These are phyloP conservation scores for Polyporus tsugae DNA, from an alignment of 1,284 basidiomycete genomes.

Conservation along the genomic window DNA sequence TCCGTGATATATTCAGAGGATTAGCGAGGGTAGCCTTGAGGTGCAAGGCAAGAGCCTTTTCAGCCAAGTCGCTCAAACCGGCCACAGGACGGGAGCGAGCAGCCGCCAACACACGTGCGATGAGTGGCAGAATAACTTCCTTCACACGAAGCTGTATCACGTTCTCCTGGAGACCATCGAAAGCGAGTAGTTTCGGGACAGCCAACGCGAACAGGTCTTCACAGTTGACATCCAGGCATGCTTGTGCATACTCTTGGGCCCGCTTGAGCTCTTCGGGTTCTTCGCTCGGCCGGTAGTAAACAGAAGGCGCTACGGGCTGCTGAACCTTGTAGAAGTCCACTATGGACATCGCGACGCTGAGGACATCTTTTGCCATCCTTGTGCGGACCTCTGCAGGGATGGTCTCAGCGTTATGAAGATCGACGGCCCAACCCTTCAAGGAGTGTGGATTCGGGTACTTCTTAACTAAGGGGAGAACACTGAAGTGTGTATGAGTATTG, in stretches of 20 bases:
- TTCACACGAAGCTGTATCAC: conserved; percentile 8
- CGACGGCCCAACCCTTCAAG: not conserved
- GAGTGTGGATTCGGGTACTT: not conserved
- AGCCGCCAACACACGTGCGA: not conserved
- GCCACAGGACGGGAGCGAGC: not conserved
- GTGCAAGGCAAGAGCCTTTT: not conserved
- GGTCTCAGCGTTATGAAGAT: not conserved
- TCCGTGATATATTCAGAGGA: not conserved
- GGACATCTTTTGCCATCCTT: conserved; percentile 11
- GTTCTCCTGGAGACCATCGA: not conserved
- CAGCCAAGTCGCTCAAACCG: not conserved
- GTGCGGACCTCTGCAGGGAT: conserved; percentile 5
- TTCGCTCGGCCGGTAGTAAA: not conserved
- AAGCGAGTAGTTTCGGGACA: not conserved
- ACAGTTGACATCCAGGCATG: not conserved
- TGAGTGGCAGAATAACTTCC: conserved; percentile 14
- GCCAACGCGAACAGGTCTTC: not conserved
- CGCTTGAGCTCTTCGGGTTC: not conserved
- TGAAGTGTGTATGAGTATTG: not conserved
- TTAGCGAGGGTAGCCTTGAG: not conserved
- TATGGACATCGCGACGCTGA: conserved; percentile 4
- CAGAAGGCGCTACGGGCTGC: not conserved
- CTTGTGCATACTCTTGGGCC: not conserved
- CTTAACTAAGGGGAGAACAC: conserved; percentile 15
- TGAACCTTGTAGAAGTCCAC: conserved; percentile 13